A percentile compares a stretch with the other conserved stretches of the same genome.
phyloP scores from a whole-genome alignment of 2,329 filamentous ascomycete species.

The Tolypocladium nubicola region DNA sequence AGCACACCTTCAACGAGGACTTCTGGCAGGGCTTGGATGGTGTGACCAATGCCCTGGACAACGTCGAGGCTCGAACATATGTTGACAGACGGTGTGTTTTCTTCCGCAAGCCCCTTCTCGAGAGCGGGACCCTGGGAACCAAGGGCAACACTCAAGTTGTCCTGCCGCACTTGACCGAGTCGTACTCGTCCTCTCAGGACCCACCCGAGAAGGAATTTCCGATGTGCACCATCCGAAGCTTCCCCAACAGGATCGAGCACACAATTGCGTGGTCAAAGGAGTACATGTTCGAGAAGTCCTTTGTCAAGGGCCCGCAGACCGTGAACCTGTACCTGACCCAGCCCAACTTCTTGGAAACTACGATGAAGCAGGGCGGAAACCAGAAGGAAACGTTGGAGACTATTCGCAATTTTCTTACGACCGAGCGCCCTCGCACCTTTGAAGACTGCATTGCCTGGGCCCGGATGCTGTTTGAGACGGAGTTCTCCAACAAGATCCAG shows the following conservation, averaged over 20 bases:
- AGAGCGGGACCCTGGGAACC: constrained; percentile 95
- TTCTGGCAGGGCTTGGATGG: constrained; percentile 86
- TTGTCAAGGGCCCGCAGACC: constrained; percentile 86
- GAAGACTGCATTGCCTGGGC: constrained; percentile 98
- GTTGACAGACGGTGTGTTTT: constrained; percentile 95
- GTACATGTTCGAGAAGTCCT: constrained; percentile 79
- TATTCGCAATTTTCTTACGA: constrained; percentile 80
- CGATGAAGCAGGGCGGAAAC: constrained; percentile 85
- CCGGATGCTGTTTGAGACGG: constrained; percentile 84
- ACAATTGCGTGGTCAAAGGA: constrained; percentile 98
- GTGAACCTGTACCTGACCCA: constrained; percentile 91
- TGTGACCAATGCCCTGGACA: constrained; percentile 95
- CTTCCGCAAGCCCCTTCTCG: constrained; percentile 92
- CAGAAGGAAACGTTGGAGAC: constrained; percentile 90
- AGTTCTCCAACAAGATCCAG: constrained; percentile 94
- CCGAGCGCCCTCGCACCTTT: constrained; percentile 82
- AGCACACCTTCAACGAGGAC: constrained; percentile 84
- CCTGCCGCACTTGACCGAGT: constrained; percentile 83
- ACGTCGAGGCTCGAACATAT: constrained; percentile 92
- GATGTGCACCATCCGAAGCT: constrained; percentile 95
- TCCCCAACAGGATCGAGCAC: constrained; percentile 97
- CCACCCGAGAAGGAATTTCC: constrained; percentile 98
- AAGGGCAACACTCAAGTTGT: constrained; percentile 98
- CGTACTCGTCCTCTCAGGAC: constrained; percentile 90
- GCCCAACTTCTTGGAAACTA: constrained; percentile 78